phyloP scores from a whole-genome alignment of 2,329 filamentous ascomycete species.

The Fusarium illudens region DNA sequence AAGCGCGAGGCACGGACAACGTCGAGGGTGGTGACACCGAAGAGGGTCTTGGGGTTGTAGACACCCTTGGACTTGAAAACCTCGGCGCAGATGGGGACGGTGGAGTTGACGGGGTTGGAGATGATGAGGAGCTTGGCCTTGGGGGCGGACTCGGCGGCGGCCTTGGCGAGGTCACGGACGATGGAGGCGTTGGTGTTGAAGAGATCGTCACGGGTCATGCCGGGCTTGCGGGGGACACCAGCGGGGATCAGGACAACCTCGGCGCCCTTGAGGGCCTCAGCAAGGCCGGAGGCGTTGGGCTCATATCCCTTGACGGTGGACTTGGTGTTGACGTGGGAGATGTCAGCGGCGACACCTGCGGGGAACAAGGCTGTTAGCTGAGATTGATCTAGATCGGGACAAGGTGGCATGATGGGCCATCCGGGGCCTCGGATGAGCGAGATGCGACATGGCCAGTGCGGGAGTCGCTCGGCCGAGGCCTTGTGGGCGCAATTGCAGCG shows the following conservation, averaged over 20 bases:
- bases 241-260: slow-evolving; percentile 98
- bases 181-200: slow-evolving; percentile 99
- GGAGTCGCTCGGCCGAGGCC: background rate
- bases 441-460: background rate
- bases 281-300: slow-evolving; percentile 77
- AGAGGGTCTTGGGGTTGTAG: slow-evolving; percentile 99
- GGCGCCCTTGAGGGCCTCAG: slow-evolving; percentile 80
- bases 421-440: background rate
- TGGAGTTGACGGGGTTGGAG: slow-evolving; percentile 99
- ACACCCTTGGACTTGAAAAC: slow-evolving; percentile 94
- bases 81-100: slow-evolving; percentile 96
- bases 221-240: slow-evolving; percentile 98
- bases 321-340: slow-evolving; percentile 99
- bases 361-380: slow-evolving; percentile 33
- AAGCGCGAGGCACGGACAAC: slow-evolving; percentile 98
- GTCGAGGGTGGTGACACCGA: slow-evolving; percentile 99
- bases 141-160: slow-evolving; percentile 85
- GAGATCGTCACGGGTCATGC: slow-evolving; percentile 99
- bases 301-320: slow-evolving; percentile 91
- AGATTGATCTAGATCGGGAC: slow-evolving; percentile 10
- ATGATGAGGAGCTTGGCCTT: slow-evolving; percentile 97
- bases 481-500: slow-evolving; percentile 8
- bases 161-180: slow-evolving; percentile 97
- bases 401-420: slow-evolving; percentile 25
- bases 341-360: slow-evolving; percentile 95